A percentile compares a stretch with the other conserved stretches of the same genome.
These are phyloP conservation scores for Vachellia collinsii DNA, from an alignment of 306 rosid species.

Conservation along the genomic window DNA sequence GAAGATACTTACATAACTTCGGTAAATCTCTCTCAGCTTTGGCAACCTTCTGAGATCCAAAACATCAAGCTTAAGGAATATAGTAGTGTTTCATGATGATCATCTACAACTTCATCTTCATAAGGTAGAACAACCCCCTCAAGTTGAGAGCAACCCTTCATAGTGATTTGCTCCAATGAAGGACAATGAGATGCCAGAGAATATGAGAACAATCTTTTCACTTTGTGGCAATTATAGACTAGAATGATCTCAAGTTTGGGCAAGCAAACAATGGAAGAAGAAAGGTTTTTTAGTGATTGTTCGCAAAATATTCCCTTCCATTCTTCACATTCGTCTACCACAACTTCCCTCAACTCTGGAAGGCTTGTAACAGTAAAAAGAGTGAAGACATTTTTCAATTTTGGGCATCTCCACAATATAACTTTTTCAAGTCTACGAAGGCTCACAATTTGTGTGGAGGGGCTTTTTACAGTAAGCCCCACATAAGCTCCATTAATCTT, in stretches of 20 bases:
- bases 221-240: too few relatives aligned
- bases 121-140: too few relatives aligned
- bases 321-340: accelerated
- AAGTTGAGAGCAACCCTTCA: too few relatives aligned
- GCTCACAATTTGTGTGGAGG: neutral
- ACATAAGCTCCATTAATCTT: neutral
- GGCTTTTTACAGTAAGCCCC: neutral
- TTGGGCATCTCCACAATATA: neutral
- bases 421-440: neutral
- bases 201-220: too few relatives aligned
- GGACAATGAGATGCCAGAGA: too few relatives aligned
- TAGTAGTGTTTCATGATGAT: too few relatives aligned
- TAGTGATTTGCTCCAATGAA: too few relatives aligned
- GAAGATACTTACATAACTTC: too few relatives aligned
- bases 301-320: neutral
- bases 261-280: neutral
- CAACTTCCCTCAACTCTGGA: neutral
- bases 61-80: too few relatives aligned
- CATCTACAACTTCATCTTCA: too few relatives aligned
- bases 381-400: neutral
- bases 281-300: neutral
- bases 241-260: neutral
- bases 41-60: too few relatives aligned
- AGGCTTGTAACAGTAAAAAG: neutral
- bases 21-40: too few relatives aligned